Evolutionary conservation across 179 eudicot species (phyloP).

Genomic region (Beta macrorhiza): DNA sequence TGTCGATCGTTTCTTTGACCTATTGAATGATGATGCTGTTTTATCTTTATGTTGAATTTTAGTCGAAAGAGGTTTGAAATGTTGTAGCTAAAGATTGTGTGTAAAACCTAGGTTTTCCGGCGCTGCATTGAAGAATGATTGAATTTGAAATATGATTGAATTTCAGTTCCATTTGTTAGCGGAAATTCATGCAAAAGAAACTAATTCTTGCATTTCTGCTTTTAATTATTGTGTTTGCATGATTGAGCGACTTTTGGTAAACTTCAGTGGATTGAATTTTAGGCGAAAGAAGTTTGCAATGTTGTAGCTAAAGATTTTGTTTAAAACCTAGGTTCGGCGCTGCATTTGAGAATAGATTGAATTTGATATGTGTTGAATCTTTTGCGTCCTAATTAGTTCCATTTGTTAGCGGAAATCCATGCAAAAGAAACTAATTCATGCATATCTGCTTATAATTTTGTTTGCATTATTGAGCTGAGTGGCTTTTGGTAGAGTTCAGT

Average conservation of each 20-base stretch:
- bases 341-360: neutral
- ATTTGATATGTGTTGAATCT: neutral
- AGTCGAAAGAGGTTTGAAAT: neutral
- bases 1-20: conserved; percentile 2
- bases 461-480: neutral
- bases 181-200: no score
- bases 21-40: neutral
- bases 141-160: neutral
- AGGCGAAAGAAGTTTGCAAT: no score
- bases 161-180: no score
- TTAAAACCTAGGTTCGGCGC: no score
- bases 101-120: neutral
- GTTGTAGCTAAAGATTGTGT: neutral
- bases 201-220: no score
- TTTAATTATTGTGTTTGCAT: no score
- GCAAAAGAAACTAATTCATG: neutral
- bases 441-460: neutral
- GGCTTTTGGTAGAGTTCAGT: neutral
- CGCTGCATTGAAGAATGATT: neutral
- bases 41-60: neutral
- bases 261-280: no score
- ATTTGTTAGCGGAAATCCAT: neutral
- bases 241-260: no score
- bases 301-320: no score
- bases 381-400: neutral